Conservation (phyloP, 495 filamentous ascomycete species). For the Penicillium manginii region DNA sequence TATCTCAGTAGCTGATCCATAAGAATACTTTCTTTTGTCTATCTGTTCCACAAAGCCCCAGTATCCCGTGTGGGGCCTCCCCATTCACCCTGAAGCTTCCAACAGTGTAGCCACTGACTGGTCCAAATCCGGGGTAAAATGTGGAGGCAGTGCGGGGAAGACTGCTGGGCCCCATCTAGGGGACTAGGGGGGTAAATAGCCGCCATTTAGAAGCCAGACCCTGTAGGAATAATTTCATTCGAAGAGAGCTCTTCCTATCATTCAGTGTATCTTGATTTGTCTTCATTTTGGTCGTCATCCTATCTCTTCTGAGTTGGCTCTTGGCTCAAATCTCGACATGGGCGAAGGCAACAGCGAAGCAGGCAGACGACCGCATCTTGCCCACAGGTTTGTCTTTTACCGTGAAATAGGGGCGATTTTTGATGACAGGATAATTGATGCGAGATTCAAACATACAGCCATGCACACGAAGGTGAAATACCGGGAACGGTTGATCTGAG, state of each 20-base stretch:
- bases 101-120: neutral
- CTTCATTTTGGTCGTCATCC: neutral
- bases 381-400: constrained; percentile 14
- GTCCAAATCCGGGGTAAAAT: constrained; percentile 14
- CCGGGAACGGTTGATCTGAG: constrained; percentile 61
- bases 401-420: neutral
- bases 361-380: constrained; percentile 12
- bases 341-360: neutral
- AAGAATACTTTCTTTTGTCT: too few species aligned
- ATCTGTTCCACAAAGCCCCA: constrained; percentile 10
- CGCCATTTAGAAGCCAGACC: neutral
- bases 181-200: neutral
- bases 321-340: neutral
- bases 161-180: neutral
- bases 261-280: neutral
- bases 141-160: constrained; percentile 20
- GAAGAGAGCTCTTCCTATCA: too few species aligned
- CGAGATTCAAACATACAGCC: constrained; percentile 34
- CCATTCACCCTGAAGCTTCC: constrained; percentile 1
- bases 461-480: constrained; percentile 61
- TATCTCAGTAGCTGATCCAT: too few species aligned
- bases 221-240: too few species aligned
- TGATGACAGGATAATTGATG: neutral
- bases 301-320: too few species aligned
- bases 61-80: constrained; percentile 12